Base-by-base conservation (phyloP, 2,329 filamentous ascomycete species). In the Boeremia exigua region DNA sequence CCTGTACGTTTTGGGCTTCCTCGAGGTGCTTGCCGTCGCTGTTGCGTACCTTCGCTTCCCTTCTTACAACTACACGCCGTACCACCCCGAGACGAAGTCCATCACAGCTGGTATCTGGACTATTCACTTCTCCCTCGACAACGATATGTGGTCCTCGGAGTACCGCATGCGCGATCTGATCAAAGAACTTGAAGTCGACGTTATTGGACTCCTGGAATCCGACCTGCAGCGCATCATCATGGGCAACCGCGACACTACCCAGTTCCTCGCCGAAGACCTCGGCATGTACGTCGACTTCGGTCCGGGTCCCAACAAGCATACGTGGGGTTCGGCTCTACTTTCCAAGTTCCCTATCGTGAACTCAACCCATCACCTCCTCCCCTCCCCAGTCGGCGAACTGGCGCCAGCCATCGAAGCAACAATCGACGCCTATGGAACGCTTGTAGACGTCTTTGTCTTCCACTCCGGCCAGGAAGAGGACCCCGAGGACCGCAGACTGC, bases 281-380 rank as follows among this genome's bases (percentile, higher is more conserved):
- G 95, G 95, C 66, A 99, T 99, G 95, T 99, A 97, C 71, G 93
- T 96, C 45, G 95, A 99, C 79, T 97, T 92, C 70, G 95, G 95
- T 51, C 95, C 95, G 28, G 95, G 95, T 2, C 95, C 95, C 6
- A 96, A 99, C 84, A 99, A 98, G 80, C 95, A 99, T 79, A 99
- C 95, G 0, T 99, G 95, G 95, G 95, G 95, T 47, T 86, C 89
- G 9, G 95, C 93, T 19, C 82, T 99, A 39, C 84, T 99, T 4
- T 97, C 92, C 67, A 98, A 98, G 73, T 99, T 98, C 80, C 95
- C 95, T 3, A 99, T 99, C 68, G 77, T 99, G 57, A 96, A 98
- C 78, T 96, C 92, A 1, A 97, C 93, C 19, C 95, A 99, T 74
- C 95, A 99, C 69, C 86, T 99, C 11, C 85, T 98, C 4, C 95